Evolutionary conservation across 208 protist species (phyloP), one percentile per base, ranked within the genome.

Genomic region (Novymonas esmeraldas): DNA sequence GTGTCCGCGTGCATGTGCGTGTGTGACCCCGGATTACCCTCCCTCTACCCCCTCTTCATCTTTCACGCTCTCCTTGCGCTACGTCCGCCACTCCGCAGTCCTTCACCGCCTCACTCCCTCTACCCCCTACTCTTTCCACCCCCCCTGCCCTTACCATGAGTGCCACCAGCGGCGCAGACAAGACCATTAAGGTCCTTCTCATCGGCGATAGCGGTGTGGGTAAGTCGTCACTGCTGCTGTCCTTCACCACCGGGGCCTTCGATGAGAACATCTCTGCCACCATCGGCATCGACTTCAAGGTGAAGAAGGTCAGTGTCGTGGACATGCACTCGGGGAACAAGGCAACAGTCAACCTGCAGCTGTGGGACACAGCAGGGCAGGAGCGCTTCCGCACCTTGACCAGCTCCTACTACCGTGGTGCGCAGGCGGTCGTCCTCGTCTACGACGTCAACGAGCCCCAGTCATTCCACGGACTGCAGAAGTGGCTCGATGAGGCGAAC

Each of bases 251-350:
- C 2, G 83, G 85, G 28, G 38, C 62, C 9, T 96, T 91, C 54
- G 75, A 91, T 50, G 67, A 78, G 39, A 77, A 83, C 41, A 80
- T 84, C 56, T 71, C 71, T 14, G 65, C 88, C 18, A 96, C 90
- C 29, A 94, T 97, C 54, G 92, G 92, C 55, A 87, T 96, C n/a
- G 92, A 97, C 57, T 97, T 96, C 70, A 95, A 91, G 65, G 69
- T 84, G 0, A 89, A 89, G 58, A 89, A 73, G 28, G 83, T 89
- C 20, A 66, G 76, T 11, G 93, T 98, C 24, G 55, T 68, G 45
- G 91, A 92, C 62, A 29, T 52, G 6, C 51, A 65, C 39, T 67
- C 34, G 6, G 78, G 78, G 18, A 38, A 69, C 20, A 57, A 72
- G n/a, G 90, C 95, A 41, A 70, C 78, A 2, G 82, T 95, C 24